Base-by-base conservation (phyloP, 495 filamentous ascomycete species). In the Halenospora varia region DNA sequence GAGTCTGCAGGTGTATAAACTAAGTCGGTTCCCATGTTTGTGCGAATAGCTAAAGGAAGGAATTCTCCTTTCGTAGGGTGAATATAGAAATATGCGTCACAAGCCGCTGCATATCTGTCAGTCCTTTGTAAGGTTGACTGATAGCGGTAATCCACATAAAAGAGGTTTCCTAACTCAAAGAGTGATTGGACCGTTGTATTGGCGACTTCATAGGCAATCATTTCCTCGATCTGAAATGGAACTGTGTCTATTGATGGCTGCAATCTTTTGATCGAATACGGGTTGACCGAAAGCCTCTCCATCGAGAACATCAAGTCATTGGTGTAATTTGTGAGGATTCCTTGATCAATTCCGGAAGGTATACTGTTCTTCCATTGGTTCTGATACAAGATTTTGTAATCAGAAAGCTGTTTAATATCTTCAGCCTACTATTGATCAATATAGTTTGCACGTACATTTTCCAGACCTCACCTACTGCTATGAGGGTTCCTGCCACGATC, bases 231-330 rank as follows among this genome's bases (percentile, higher is more conserved):
- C 1, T 53, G 41, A 53, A 72, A 73, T 6, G 64, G 59, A 15
- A 75, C 51, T 3, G 29, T 52, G 48, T 71, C 69, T 20, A 41
- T 48, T 47, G n/a, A 48, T 10, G 69, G 68, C 19, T 71, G 46
- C 15, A 75, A 62, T 20, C 70, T 62, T 35, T 56, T 55, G 29
- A 70, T 44, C 22, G 57, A 46, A 46, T 70, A 75, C 3, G 71
- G 71, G 29, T 63, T 70, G 40, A 51, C 49, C 19, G 69, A 72
- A 26, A 75, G 53, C 23, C 70, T 56, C 52, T 73, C 67, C 71
- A 75, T 73, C 0, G 70, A 71, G 58, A 75, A 73, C 17, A 67
- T 47, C 2, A 71, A 59, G 42, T 75, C 72, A 40, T 72, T 57
- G 11, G 72, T 75, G 56, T 66, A 75, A 54, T 75, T 75, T 10